These are phyloP conservation scores for Podila horticola DNA, from an alignment of 192 early-diverging fungal genomes.

Conservation along the genomic window DNA sequence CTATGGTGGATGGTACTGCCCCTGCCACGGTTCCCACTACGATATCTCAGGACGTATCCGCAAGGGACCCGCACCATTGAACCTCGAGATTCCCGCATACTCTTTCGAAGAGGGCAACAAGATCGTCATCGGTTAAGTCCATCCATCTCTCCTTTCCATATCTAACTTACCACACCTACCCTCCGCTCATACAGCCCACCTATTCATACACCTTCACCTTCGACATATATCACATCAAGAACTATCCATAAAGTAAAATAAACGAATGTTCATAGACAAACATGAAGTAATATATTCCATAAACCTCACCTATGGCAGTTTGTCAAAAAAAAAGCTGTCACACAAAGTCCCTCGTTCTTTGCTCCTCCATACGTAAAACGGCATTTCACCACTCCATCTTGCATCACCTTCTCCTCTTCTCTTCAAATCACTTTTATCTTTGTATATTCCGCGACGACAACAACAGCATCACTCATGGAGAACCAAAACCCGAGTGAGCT, in stretches of 20 bases:
- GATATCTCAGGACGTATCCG: slow-evolving; percentile 98
- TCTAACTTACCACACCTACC: too few relatives aligned
- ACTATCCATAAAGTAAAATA: not conserved
- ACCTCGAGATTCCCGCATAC: slow-evolving; percentile 94
- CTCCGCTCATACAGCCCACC: too few relatives aligned
- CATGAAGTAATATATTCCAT: not conserved
- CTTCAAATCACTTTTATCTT: not conserved
- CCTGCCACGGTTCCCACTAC: slow-evolving; percentile 99
- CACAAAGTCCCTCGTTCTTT: too few relatives aligned
- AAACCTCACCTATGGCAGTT: too few relatives aligned
- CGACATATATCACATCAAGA: too few relatives aligned
- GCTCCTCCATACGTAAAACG: too few relatives aligned
- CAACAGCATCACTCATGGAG: not conserved
- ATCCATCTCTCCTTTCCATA: slow-evolving; percentile 2
- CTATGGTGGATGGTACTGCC: slow-evolving; percentile 99
- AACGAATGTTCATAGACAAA: not conserved
- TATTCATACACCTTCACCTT: too few relatives aligned
- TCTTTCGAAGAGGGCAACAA: slow-evolving; percentile 72
- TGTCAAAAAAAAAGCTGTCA: too few relatives aligned
- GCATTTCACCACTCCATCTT: not conserved
- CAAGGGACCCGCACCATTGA: slow-evolving; percentile 98
- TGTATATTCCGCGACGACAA: not conserved
- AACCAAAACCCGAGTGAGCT: slow-evolving; percentile 20
- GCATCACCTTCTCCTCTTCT: not conserved
- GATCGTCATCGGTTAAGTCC: slow-evolving; percentile 88